These are phyloP conservation scores for Aegilops tauschii DNA, from an alignment of 176 grass and related monocot species.

Conservation along the genomic window DNA sequence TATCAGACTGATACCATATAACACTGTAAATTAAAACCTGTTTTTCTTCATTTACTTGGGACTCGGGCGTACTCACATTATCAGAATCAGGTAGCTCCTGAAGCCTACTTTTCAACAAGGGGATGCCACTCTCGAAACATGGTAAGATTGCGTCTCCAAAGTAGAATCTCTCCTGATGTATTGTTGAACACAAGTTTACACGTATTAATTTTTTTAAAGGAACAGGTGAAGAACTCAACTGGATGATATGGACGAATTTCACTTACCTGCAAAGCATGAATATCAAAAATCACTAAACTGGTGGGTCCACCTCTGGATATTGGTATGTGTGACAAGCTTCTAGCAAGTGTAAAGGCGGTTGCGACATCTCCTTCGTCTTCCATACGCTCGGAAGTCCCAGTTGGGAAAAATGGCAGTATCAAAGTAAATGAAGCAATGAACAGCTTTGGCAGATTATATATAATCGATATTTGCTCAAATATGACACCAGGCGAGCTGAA, in stretches of 20 bases:
- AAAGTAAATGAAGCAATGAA: conserved; percentile 87
- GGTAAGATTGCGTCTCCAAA: conserved; percentile 92
- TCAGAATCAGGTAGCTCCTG: conserved; percentile 80
- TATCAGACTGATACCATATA: conserved; percentile 16
- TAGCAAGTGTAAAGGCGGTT: conserved; percentile 87
- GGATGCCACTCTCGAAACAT: conserved; percentile 96
- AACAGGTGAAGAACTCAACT: not conserved
- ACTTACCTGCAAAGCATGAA: conserved; percentile 91
- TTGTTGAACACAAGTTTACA: conserved; percentile 23
- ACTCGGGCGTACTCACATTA: conserved; percentile 53
- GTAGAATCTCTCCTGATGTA: conserved; percentile 87
- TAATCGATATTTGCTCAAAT: conserved; percentile 94
- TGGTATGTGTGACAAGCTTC: conserved; percentile 86
- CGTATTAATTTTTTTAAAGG: not conserved
- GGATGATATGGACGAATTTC: not conserved
- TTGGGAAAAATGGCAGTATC: conserved; percentile 92
- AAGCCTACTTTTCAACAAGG: conserved; percentile 70
- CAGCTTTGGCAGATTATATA: conserved; percentile 81
- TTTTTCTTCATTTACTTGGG: not conserved
- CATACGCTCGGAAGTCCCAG: conserved; percentile 92
- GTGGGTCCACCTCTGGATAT: conserved; percentile 93
- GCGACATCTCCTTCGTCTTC: conserved; percentile 95
- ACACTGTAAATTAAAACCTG: not conserved
- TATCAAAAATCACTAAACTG: conserved; percentile 89
- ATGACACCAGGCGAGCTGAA: conserved; percentile 93